A percentile compares a stretch with the other conserved stretches of the same genome.
Evolutionary conservation across 1,284 basidiomycete genomes (phyloP).

Genomic region (Mycosarcoma mackinlayi): DNA sequence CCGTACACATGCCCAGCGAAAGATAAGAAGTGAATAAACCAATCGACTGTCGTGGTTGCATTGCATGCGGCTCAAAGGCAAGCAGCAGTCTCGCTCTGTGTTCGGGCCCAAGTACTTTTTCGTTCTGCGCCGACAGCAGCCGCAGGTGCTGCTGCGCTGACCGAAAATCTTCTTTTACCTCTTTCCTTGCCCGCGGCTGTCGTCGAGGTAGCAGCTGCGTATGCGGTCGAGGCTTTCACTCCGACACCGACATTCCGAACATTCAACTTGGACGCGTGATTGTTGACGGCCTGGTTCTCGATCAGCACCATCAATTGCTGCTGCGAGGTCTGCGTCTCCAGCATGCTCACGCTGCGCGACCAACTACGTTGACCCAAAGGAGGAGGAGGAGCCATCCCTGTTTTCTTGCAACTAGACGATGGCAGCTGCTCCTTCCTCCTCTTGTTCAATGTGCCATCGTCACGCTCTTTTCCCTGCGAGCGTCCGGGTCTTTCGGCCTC

Average conservation of each 20-base stretch:
- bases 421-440: constrained; percentile 45
- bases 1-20: too few species aligned
- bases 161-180: constrained; percentile 1
- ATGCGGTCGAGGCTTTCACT: constrained; percentile 18
- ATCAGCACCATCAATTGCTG: constrained; percentile 19
- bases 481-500: constrained; percentile 7
- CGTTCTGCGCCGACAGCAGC: neutral
- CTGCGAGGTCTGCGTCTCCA: constrained; percentile 1
- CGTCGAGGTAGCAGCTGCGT: constrained; percentile 5
- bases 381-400: constrained; percentile 6
- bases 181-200: constrained; percentile 2
- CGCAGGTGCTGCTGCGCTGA: neutral
- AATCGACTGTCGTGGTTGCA: neutral
- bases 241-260: constrained; percentile 15
- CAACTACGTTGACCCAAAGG: constrained; percentile 6
- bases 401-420: constrained; percentile 26
- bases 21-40: too few species aligned
- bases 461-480: constrained; percentile 42
- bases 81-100: constrained; percentile 23
- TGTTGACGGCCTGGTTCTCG: constrained; percentile 13
- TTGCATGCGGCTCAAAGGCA: constrained; percentile 16
- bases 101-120: constrained; percentile 11
- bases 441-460: constrained; percentile 21
- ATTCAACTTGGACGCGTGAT: neutral
- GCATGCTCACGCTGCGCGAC: constrained; percentile 22